These are phyloP conservation scores for Fusarium sp. DNA, from an alignment of 2,329 filamentous ascomycete species.

Conservation along the genomic window DNA sequence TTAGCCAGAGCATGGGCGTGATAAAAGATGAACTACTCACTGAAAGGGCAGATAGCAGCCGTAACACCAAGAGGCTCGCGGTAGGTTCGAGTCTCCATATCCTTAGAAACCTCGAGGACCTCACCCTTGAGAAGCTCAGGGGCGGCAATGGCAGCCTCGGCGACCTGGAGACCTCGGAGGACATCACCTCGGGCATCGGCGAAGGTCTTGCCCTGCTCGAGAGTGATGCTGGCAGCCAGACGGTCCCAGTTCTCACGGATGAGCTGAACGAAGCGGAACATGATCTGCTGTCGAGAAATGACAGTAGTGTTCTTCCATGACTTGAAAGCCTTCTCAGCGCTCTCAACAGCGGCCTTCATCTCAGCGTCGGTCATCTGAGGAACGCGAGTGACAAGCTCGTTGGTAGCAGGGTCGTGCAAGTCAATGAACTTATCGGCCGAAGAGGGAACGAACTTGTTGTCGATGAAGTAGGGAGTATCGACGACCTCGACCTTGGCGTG, in stretches of 20 bases:
- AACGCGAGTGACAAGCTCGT: constrained; percentile 85
- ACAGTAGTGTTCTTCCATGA: constrained; percentile 79
- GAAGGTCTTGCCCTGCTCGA: constrained; percentile 91
- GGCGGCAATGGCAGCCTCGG: constrained; percentile 83
- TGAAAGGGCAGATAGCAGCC: constrained; percentile 89
- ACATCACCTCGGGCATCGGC: constrained; percentile 86
- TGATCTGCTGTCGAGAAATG: constrained; percentile 81
- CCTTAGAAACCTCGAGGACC: constrained; percentile 85
- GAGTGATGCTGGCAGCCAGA: constrained; percentile 84
- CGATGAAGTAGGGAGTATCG: constrained; percentile 82
- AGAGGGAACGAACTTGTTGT: constrained; percentile 82
- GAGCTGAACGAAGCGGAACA: constrained; percentile 86
- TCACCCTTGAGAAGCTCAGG: constrained; percentile 86
- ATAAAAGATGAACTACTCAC: constrained; percentile 59
- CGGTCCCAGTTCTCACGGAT: constrained; percentile 89
- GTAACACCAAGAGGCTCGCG: constrained; percentile 84
- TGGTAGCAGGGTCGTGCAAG: constrained; percentile 84
- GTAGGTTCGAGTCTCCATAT: constrained; percentile 90
- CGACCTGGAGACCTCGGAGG: constrained; percentile 83
- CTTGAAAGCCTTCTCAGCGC: constrained; percentile 80
- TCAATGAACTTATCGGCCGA: constrained; percentile 79
- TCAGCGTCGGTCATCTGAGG: constrained; percentile 84
- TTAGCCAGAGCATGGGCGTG: constrained; percentile 17
- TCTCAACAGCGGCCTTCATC: constrained; percentile 79
- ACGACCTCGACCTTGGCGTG: constrained; percentile 78